Percentiles rank a stretch among this genome's conserved stretches.
Conservation (phyloP, 495 filamentous ascomycete genomes). For the Hypomontagnella submonticulosa region DNA sequence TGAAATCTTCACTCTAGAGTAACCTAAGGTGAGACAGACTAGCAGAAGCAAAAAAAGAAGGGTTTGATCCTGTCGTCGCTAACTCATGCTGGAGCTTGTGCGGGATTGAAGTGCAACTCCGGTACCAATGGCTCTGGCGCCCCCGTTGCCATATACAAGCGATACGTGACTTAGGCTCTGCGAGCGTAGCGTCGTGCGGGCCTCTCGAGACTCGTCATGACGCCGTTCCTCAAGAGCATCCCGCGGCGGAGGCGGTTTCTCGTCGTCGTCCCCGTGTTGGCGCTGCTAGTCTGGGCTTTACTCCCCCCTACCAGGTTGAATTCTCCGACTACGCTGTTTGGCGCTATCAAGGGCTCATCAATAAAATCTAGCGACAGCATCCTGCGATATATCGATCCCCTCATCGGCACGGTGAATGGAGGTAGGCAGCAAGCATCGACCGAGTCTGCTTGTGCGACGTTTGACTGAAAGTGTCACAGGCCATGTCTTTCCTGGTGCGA, state of each 20-base stretch:
- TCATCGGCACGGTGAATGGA: conserved; percentile 71
- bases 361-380: conserved; percentile 45
- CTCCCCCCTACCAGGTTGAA: conserved; percentile 46
- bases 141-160: conserved; percentile 14
- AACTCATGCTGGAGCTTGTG: conserved; percentile 20
- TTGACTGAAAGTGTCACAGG: conserved; percentile 41
- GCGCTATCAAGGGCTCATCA: conserved; percentile 30
- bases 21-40: conserved; percentile 26
- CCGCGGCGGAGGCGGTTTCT: conserved; percentile 53
- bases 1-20: conserved; percentile 23
- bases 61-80: conserved; percentile 13
- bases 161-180: conserved; percentile 21
- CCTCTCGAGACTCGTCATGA: conserved; percentile 32
- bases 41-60: conserved; percentile 12
- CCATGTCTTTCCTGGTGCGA: conserved; percentile 80
- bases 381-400: conserved; percentile 60
- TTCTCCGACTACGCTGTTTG: conserved; percentile 44
- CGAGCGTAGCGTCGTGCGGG: conserved; percentile 16
- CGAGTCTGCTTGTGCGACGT: background rate
- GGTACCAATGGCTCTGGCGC: conserved; percentile 27
- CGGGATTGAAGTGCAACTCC: conserved; percentile 14
- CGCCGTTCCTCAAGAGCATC: conserved; percentile 47
- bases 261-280: conserved; percentile 40
- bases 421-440: conserved; percentile 49
- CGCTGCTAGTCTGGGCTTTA: conserved; percentile 46